Evolutionary conservation across 441 rosid genomes (phyloP), one percentile per base, ranked within the genome.

Genomic region (Codiaeum variegatum): DNA sequence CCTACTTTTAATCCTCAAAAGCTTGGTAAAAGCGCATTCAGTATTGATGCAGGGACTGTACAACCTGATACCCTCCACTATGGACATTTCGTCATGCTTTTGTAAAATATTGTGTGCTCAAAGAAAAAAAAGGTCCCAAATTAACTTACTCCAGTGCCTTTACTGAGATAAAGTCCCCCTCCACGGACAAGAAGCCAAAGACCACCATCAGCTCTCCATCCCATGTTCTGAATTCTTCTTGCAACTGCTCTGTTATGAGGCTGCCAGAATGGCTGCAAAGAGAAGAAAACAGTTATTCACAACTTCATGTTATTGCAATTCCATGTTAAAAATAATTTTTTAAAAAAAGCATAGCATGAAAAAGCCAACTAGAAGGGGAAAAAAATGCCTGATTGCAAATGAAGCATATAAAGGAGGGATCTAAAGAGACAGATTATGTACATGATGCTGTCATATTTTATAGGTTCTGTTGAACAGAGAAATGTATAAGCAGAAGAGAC

Each of bases 121-220:
- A 76, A 54, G 24, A 72, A 69, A 34, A 29, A 38, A 54, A 51
- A 3, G 29, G 42, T 23, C 29, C 23, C 60, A 40, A 28, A 36
- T 21, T 32, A 70, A 85, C 88, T 85, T 78, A 94, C 97, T 79
- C 97, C 97, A 11, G 89, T 87, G 80, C 97, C 98, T 85, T 90
- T 89, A 86, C 98, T 94, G 68, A 92, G 96, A 83, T 83, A 94
- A 79, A 94, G 97, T 63, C 98, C 97, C 34, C 97, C 98, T 47
- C 98, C 97, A 52, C 97, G 97, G 70, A 88, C 95, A 79, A 94
- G 97, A 81, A 94, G 95, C 98, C 98, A 94, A 81, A 94, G 97
- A 59, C 97, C 97, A 70, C 97, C 98, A 85, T 94, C 97, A 67
- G 94, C 91, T 73, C 97, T 90, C 98, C 97, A 94, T 73, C 98